Percentiles rank a stretch among this genome's conserved stretches.
Conservation (phyloP, 2,329 filamentous ascomycete species). For the Corynespora cassiicola region DNA sequence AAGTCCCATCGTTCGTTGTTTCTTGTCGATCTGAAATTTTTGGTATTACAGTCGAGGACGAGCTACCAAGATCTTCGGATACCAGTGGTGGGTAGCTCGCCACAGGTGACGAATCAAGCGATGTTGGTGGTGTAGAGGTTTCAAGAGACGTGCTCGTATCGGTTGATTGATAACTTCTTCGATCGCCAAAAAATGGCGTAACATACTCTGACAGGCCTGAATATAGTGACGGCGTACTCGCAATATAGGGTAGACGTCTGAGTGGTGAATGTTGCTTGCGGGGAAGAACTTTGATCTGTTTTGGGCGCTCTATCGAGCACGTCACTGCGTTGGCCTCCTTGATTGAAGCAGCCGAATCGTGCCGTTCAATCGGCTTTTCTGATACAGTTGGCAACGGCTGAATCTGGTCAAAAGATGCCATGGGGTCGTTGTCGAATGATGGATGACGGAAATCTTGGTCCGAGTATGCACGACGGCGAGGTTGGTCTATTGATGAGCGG, state of each 20-base stretch:
- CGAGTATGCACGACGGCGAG: conserved; percentile 7
- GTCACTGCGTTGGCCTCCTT: conserved; percentile 17
- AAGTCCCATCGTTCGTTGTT: too few species aligned
- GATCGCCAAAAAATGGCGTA: conserved; percentile 14
- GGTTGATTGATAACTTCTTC: conserved; percentile 7
- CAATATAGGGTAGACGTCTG: conserved; percentile 21
- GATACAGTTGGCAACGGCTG: conserved; percentile 13
- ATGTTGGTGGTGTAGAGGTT: conserved; percentile 9
- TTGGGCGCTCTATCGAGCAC: conserved; percentile 22
- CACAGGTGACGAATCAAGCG: conserved; percentile 5
- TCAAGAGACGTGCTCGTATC: conserved; percentile 5
- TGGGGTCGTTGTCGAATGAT: conserved; percentile 8
- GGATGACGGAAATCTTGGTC: conserved; percentile 7
- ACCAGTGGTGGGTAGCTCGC: neutral
- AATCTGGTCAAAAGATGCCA: conserved; percentile 13
- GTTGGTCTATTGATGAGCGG: conserved; percentile 8
- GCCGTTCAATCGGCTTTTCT: conserved; percentile 22
- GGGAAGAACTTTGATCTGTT: conserved; percentile 21
- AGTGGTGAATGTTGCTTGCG: conserved; percentile 25
- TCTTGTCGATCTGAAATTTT: neutral
- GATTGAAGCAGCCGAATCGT: conserved; percentile 23
- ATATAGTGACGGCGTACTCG: conserved; percentile 27
- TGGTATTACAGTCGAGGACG: neutral
- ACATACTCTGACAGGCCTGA: conserved; percentile 31
- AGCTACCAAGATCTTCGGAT: conserved; percentile 4